These are phyloP conservation scores for Euryodendron excelsum DNA, from an alignment of 148 eudicot species.

Conservation along the genomic window DNA sequence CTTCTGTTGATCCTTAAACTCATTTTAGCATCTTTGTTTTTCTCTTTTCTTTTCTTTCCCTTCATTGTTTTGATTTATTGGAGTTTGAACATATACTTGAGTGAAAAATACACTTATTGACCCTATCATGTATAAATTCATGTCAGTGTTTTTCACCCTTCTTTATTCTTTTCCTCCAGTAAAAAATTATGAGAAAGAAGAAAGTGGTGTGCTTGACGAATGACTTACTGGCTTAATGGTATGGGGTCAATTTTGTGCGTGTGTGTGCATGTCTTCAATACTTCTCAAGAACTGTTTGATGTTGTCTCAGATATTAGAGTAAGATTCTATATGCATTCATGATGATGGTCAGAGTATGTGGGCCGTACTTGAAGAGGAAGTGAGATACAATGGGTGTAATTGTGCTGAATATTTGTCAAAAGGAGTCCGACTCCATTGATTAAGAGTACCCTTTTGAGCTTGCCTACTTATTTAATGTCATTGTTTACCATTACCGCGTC, in stretches of 20 bases:
- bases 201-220: background rate
- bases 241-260: background rate
- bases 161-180: no score
- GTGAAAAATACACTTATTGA: no score
- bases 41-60: constrained; percentile 2
- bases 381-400: background rate
- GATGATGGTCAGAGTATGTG: background rate
- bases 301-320: background rate
- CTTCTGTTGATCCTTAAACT: background rate
- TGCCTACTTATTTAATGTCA: no score
- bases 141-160: no score
- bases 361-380: background rate
- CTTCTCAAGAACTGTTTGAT: background rate
- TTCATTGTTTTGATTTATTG: no score
- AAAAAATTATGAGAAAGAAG: background rate
- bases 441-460: no score
- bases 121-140: no score
- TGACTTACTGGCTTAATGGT: background rate
- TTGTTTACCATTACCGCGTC: no score
- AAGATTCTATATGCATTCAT: background rate
- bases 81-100: no score
- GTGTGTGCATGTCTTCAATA: background rate
- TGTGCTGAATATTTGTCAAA: no score
- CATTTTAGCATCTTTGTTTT: background rate
- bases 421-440: no score